Conservation (phyloP, 2,329 filamentous ascomycete genomes). For the Penicillium sp. region DNA sequence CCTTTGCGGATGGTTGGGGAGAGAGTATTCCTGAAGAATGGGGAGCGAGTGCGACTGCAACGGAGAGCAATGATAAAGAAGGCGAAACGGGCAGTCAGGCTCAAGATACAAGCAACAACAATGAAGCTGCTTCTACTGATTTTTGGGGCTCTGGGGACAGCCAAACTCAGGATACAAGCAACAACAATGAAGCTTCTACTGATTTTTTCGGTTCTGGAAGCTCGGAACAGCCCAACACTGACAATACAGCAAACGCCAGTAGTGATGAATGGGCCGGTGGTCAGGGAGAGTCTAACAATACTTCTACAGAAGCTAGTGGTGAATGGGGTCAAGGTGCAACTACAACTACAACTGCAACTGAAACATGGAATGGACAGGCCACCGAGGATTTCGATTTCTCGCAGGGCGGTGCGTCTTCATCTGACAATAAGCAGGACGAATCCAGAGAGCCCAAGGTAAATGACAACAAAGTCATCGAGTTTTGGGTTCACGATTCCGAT, state of each 20-base stretch:
- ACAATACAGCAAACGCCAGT: background rate
- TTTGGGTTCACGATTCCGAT: slow-evolving; percentile 34
- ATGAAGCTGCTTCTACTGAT: background rate
- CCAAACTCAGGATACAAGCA: background rate
- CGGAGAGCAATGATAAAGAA: background rate
- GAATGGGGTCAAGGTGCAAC: background rate
- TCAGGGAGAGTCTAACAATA: background rate
- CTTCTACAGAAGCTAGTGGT: background rate
- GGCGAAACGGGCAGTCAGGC: background rate
- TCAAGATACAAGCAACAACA: background rate
- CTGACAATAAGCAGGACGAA: background rate
- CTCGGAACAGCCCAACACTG: background rate
- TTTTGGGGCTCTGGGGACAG: no score
- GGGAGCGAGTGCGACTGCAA: background rate
- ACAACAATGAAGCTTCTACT: background rate
- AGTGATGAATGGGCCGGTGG: background rate
- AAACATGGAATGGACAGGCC: background rate
- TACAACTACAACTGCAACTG: background rate
- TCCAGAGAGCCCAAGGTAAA: background rate
- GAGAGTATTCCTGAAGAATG: background rate
- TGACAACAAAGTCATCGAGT: slow-evolving; percentile 16
- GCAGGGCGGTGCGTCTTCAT: background rate
- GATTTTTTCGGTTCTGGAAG: background rate
- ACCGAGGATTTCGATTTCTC: background rate
- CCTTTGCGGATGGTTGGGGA: background rate